phyloP scores from a whole-genome alignment of 441 rosid species.

The Metrosideros polymorpha region DNA sequence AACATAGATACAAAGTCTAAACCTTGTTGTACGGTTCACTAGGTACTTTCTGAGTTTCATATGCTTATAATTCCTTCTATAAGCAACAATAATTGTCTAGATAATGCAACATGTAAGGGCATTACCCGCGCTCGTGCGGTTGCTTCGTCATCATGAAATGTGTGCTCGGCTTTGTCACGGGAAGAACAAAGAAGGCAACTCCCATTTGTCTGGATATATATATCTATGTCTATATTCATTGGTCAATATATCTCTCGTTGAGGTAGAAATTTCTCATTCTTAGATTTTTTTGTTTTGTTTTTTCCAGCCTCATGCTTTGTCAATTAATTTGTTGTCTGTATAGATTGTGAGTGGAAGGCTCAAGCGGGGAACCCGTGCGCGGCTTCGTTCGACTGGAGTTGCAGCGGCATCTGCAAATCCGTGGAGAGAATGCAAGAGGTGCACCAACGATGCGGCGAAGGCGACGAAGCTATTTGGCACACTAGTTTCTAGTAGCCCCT shows the following conservation, averaged over 20 bases:
- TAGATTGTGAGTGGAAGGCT: conserved; percentile 96
- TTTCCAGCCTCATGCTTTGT: neutral
- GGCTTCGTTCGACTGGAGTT: conserved; percentile 92
- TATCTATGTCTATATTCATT: neutral
- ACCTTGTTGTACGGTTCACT: neutral
- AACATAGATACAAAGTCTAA: neutral
- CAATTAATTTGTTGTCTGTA: neutral
- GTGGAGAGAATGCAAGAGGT: conserved; percentile 86
- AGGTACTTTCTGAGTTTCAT: neutral
- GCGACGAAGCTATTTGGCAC: conserved; percentile 77
- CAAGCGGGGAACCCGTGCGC: conserved; percentile 93
- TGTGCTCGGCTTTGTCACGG: neutral
- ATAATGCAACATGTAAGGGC: neutral
- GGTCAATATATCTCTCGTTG: neutral
- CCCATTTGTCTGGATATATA: neutral
- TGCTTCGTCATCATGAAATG: neutral
- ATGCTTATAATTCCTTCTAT: neutral
- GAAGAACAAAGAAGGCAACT: neutral
- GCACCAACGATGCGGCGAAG: conserved; percentile 94
- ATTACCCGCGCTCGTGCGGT: neutral
- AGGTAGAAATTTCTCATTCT: neutral
- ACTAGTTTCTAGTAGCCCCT: conserved; percentile 50
- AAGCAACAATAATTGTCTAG: neutral
- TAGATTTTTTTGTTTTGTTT: neutral
- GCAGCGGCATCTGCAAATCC: conserved; percentile 89